Percentiles rank a stretch among this genome's conserved stretches.
These are phyloP conservation scores for Hyaloscypha variabilis DNA, from an alignment of 495 filamentous ascomycete species.

Conservation along the genomic window DNA sequence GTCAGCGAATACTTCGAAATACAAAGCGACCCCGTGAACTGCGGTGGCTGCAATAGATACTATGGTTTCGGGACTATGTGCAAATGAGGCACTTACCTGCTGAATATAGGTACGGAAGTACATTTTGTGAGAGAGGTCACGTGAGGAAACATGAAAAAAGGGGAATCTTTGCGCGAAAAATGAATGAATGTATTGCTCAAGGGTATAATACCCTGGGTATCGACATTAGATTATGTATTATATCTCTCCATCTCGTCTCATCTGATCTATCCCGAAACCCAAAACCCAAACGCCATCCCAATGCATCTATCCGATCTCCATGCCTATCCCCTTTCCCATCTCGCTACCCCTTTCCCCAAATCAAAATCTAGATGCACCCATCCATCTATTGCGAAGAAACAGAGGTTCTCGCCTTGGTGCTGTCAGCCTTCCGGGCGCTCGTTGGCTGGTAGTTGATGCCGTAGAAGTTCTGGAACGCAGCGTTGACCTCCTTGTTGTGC, in stretches of 20 bases:
- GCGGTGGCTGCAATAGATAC: no score
- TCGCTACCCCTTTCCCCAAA: not conserved
- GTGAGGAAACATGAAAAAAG: no score
- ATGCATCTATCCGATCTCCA: not conserved
- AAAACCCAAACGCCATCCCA: not conserved
- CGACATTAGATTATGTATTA: not conserved
- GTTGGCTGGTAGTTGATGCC: not conserved
- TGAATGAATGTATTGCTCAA: no score
- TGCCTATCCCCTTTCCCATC: not conserved
- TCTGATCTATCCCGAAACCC: not conserved
- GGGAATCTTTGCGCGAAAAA: no score
- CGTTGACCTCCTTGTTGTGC: constrained; percentile 5
- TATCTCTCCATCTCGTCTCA: not conserved
- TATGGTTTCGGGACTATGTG: no score
- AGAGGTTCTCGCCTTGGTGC: not conserved
- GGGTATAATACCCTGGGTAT: not conserved
- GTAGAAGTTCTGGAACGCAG: not conserved
- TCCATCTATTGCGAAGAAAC: not conserved
- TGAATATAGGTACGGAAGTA: no score
- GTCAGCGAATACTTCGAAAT: no score
- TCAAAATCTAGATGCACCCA: no score
- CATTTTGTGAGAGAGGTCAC: no score
- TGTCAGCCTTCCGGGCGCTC: no score
- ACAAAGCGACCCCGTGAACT: no score
- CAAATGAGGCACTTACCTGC: no score